A percentile compares a stretch with the other conserved stretches of the same genome.
These are phyloP conservation scores for Byssothecium circinans DNA, from an alignment of 2,329 filamentous ascomycete genomes.

Conservation along the genomic window DNA sequence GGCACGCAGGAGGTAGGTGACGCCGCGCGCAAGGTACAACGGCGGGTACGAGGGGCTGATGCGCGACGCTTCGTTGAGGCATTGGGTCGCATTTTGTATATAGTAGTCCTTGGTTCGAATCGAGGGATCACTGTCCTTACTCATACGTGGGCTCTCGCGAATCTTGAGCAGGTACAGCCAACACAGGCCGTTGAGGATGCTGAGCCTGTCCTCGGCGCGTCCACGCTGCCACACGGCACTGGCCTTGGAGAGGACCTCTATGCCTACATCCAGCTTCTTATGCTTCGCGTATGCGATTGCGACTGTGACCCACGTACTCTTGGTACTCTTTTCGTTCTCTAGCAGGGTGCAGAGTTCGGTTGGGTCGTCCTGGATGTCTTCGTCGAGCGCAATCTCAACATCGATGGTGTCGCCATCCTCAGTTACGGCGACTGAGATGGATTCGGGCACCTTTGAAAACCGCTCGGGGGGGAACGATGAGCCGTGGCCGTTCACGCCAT, in stretches of 20 bases:
- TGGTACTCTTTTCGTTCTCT: constrained; percentile 89
- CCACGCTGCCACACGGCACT: constrained; percentile 69
- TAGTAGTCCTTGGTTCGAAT: constrained; percentile 92
- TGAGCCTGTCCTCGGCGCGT: constrained; percentile 79
- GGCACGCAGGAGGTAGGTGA: constrained; percentile 83
- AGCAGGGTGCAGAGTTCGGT: constrained; percentile 93
- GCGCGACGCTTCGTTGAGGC: constrained; percentile 91
- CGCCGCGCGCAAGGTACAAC: constrained; percentile 86
- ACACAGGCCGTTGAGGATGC: constrained; percentile 79
- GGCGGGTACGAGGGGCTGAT: constrained; percentile 92
- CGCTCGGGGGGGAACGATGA: constrained; percentile 47
- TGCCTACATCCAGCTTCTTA: constrained; percentile 82
- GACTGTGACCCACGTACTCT: constrained; percentile 97
- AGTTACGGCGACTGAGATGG: constrained; percentile 66
- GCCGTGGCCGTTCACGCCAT: constrained; percentile 54
- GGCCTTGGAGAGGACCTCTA: constrained; percentile 72
- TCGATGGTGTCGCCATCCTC: constrained; percentile 65
- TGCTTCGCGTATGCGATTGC: constrained; percentile 96
- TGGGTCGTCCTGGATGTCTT: constrained; percentile 81
- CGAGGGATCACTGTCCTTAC: constrained; percentile 63
- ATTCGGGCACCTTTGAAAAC: constrained; percentile 64
- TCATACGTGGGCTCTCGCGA: constrained; percentile 72
- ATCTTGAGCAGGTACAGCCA: constrained; percentile 93
- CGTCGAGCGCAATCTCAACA: constrained; percentile 91
- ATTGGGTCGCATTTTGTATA: constrained; percentile 84